Percentiles rank a stretch among this genome's conserved stretches.
These are phyloP conservation scores for Claviceps paspali DNA, from an alignment of 2,329 filamentous ascomycete genomes.

Conservation along the genomic window DNA sequence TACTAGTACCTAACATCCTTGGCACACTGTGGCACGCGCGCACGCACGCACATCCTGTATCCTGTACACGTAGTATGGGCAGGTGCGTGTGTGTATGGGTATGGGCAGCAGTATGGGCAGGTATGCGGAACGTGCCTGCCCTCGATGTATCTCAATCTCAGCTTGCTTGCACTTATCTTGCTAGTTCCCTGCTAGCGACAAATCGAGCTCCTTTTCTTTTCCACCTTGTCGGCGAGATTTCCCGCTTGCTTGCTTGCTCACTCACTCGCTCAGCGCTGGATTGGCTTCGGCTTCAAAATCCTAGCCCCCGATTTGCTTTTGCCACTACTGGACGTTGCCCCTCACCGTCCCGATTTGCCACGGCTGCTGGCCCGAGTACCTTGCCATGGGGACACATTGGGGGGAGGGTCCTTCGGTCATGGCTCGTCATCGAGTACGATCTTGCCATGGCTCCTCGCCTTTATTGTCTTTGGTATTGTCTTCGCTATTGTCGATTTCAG, in stretches of 20 bases:
- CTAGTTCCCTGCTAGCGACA: not conserved
- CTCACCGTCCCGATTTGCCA: not conserved
- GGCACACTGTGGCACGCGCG: too few species aligned
- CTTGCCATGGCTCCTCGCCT: not conserved
- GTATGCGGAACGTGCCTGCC: too few species aligned
- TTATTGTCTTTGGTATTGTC: conserved; percentile 5
- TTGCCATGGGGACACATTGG: not conserved
- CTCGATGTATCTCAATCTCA: not conserved
- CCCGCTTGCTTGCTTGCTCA: too few species aligned
- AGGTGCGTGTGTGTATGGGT: too few species aligned
- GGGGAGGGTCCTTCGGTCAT: not conserved
- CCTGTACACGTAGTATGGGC: too few species aligned
- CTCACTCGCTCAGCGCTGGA: too few species aligned
- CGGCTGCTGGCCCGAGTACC: conserved; percentile 1
- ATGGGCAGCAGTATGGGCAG: too few species aligned
- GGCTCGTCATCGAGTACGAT: not conserved
- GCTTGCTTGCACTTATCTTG: not conserved
- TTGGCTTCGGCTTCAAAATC: too few species aligned
- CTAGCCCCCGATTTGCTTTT: not conserved
- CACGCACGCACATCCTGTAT: too few species aligned
- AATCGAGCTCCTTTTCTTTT: too few species aligned
- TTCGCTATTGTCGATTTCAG: conserved; percentile 1
- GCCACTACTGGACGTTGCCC: not conserved
- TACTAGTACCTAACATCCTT: too few species aligned
- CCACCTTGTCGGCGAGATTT: too few species aligned